Conservation (phyloP, 495 filamentous ascomycete genomes). For the Jackrogersella multiformis region DNA sequence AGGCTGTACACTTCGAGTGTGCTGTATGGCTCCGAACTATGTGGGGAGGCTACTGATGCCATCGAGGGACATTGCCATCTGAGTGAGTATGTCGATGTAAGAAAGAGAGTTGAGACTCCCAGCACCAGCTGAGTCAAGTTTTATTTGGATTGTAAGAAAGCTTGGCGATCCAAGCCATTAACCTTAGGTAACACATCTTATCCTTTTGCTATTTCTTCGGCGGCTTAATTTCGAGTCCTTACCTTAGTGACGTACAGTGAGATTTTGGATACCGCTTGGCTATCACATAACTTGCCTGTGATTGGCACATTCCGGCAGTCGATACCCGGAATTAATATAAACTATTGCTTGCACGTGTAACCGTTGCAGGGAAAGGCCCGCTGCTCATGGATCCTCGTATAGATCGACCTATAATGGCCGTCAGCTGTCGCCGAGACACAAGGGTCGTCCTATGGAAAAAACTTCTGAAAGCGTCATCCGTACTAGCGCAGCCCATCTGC, state of each 20-base stretch:
- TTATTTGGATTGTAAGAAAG: not conserved
- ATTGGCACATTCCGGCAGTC: slow-evolving; percentile 8
- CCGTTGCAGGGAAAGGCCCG: slow-evolving; percentile 1
- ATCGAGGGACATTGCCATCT: slow-evolving; percentile 38
- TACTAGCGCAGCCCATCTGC: no score
- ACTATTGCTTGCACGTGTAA: slow-evolving; percentile 5
- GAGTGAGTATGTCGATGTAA: slow-evolving; percentile 3
- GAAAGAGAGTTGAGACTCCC: slow-evolving; percentile 10
- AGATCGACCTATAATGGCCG: slow-evolving; percentile 7
- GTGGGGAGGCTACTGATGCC: slow-evolving; percentile 25
- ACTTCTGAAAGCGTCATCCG: no score
- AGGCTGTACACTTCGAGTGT: slow-evolving; percentile 31
- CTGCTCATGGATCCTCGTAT: slow-evolving; percentile 1
- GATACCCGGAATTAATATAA: slow-evolving; percentile 8
- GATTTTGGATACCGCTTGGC: slow-evolving; percentile 35
- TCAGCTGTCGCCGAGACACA: no score
- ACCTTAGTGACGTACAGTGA: slow-evolving; percentile 26
- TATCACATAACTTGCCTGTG: not conserved
- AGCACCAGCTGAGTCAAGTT: not conserved
- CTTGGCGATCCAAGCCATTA: slow-evolving; percentile 5
- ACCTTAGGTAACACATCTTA: not conserved
- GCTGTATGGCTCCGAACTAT: slow-evolving; percentile 36
- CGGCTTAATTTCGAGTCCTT: slow-evolving; percentile 1
- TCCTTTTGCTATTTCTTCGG: slow-evolving; percentile 2
- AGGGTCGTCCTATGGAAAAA: no score